Conservation (phyloP, 345 rosid species). For the Camelina hispida region DNA sequence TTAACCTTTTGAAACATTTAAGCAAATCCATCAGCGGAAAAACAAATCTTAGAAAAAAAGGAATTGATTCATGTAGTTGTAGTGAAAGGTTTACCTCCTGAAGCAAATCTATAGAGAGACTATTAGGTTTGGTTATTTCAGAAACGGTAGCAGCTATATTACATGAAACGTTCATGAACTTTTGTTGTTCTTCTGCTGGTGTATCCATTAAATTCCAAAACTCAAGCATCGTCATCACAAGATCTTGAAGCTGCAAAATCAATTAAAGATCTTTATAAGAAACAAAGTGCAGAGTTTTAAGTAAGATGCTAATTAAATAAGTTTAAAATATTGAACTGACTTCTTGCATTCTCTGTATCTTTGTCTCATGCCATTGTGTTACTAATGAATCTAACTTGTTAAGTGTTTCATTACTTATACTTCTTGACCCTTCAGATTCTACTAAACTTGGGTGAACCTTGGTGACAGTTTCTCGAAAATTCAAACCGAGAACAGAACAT, state of each 20-base stretch:
- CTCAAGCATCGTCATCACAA: slow-evolving; percentile 84
- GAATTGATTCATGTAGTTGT: not conserved
- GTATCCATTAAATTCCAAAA: slow-evolving; percentile 97
- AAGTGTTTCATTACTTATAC: slow-evolving; percentile 61
- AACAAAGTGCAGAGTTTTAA: not conserved
- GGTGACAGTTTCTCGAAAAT: slow-evolving; percentile 50
- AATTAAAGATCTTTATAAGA: slow-evolving; percentile 8
- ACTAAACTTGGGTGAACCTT: slow-evolving; percentile 64
- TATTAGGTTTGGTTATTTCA: slow-evolving; percentile 87
- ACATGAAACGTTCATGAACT: slow-evolving; percentile 75
- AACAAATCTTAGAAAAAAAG: not conserved
- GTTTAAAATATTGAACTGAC: slow-evolving; percentile 41
- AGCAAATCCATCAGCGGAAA: not conserved
- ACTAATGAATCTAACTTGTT: slow-evolving; percentile 53
- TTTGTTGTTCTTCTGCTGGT: slow-evolving; percentile 88
- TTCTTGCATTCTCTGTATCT: slow-evolving; percentile 84
- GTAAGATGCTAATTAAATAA: slow-evolving; percentile 7
- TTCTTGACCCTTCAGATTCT: slow-evolving; percentile 57
- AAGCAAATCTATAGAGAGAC: slow-evolving; percentile 73
- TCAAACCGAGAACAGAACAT: slow-evolving; percentile 77
- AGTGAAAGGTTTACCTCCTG: slow-evolving; percentile 39
- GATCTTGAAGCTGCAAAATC: slow-evolving; percentile 88
- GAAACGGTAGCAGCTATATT: slow-evolving; percentile 93
- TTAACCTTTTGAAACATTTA: slow-evolving; percentile 60
- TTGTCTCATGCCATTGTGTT: slow-evolving; percentile 60